phyloP scores from a whole-genome alignment of 805 yeast genomes.

The Candida oleophila region DNA sequence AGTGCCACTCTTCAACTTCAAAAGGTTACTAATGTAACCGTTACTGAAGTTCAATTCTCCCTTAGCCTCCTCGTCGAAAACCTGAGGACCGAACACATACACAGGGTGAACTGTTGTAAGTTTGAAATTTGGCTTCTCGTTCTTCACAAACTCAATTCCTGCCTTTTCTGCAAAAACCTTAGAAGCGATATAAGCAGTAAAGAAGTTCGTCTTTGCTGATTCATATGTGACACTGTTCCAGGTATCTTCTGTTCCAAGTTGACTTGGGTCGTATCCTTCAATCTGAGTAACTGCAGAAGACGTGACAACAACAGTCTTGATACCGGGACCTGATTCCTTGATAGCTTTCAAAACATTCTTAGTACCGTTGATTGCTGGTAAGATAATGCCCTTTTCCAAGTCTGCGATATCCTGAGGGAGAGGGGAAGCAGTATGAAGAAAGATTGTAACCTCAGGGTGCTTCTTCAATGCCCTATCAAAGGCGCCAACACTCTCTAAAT shows the following conservation, averaged over 20 bases:
- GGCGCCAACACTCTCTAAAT: constrained; percentile 43
- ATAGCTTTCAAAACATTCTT: constrained; percentile 50
- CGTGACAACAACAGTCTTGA: constrained; percentile 2
- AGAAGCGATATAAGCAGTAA: constrained; percentile 55
- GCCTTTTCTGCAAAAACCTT: constrained; percentile 59
- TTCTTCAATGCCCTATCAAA: constrained; percentile 45
- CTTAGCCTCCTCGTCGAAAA: constrained; percentile 7
- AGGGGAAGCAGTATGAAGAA: constrained; percentile 64
- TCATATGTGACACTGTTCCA: constrained; percentile 58
- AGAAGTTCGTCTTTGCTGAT: constrained; percentile 37
- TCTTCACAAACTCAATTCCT: constrained; percentile 54
- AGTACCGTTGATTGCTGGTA: constrained; percentile 59
- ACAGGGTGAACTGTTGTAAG: constrained; percentile 30
- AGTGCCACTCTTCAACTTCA: constrained; percentile 12
- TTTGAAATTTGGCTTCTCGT: constrained; percentile 37
- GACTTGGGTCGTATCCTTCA: constrained; percentile 22
- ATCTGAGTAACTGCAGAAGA: constrained; percentile 12
- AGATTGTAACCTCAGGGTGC: constrained; percentile 51
- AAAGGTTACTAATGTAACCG: constrained; percentile 20
- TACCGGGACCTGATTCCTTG: constrained; percentile 33
- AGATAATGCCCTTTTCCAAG: constrained; percentile 49
- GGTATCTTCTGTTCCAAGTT: too few species aligned
- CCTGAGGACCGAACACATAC: constrained; percentile 23
- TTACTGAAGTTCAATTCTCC: constrained; percentile 24
- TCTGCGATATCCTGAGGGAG: constrained; percentile 42